These are phyloP conservation scores for Penicillium brasilianum DNA, from an alignment of 2,329 filamentous ascomycete genomes.

Conservation along the genomic window DNA sequence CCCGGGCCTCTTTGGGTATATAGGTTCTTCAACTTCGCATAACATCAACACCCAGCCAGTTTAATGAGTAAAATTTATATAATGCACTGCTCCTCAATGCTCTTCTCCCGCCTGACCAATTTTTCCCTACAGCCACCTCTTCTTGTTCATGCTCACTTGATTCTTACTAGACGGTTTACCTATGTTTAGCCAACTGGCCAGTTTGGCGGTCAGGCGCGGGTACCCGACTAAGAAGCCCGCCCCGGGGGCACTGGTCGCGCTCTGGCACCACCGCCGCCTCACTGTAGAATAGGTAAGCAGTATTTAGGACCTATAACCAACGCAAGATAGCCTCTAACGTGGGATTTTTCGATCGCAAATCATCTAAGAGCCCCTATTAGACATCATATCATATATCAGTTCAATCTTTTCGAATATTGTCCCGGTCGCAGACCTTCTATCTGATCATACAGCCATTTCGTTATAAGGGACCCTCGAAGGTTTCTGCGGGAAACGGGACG, in stretches of 20 bases:
- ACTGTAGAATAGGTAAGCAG: background rate
- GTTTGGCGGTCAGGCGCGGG: background rate
- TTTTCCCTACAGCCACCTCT: too few species aligned
- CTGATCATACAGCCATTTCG: background rate
- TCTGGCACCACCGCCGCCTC: background rate
- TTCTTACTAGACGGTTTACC: background rate
- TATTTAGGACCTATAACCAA: background rate
- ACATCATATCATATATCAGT: background rate
- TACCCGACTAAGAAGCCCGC: too few species aligned
- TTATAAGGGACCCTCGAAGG: background rate
- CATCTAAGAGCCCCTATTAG: background rate
- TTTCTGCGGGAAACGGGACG: too few species aligned
- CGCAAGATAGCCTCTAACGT: background rate
- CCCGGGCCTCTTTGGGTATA: background rate
- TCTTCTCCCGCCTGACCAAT: background rate
- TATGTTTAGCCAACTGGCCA: background rate
- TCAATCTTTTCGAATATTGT: background rate
- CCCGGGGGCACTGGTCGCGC: too few species aligned
- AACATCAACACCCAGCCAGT: background rate
- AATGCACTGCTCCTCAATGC: background rate
- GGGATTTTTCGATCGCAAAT: background rate
- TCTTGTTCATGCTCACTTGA: background rate
- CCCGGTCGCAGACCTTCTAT: background rate
- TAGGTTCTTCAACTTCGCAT: background rate
- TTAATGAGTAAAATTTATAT: background rate